Evolutionary conservation across 805 yeast genomes (phyloP), one percentile per base, ranked within the genome.

Genomic region (Starmerella tilneyi): DNA sequence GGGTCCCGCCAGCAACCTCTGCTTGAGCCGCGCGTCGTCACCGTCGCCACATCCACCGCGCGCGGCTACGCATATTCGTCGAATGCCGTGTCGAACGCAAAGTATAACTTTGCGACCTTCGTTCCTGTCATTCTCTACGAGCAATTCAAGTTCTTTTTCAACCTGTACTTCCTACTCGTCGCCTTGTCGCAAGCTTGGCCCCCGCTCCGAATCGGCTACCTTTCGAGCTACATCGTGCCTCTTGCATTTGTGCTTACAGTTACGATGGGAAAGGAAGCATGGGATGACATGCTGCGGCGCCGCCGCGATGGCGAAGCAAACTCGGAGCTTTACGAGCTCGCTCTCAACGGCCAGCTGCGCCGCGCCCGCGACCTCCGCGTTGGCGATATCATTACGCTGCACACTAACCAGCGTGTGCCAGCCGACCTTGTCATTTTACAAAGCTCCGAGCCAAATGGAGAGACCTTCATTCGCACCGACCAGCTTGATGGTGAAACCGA

Each of bases 401-500:
- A 80, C 54, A 89, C 88, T 56, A 94, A 82, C 58, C 77, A 75
- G 47, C 74, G 98, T 44, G 75, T 92, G 2, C 99, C 99, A 0
- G 97, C 98, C 0, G 99, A 92, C 63, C 72, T 86, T 77, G 67
- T 92, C 7, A 63, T 92, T 22, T 65, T 92, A 35, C 94, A 84
- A 59, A 79, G 95, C 1, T 78, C 85, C 46, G 96, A 84, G 59
- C 63, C 68, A 3, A 59, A 70, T 2, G 96, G 96, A 7, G 99
- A 92, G 59, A 74, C 88, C 2, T 92, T 94, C 57, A 84, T 92
- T 52, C 83, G 94, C 57, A 92, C 99, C 0, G 99, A 92, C 67
- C 99, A 92, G 65, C 69, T 92, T 41, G 99, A 92, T 63, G 99
- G 99, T 59, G 99, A 92, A 63, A 92, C 99, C 5, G 99, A 92